These are phyloP conservation scores for Calophaca sinica DNA, from an alignment of 306 rosid genomes.

Conservation along the genomic window DNA sequence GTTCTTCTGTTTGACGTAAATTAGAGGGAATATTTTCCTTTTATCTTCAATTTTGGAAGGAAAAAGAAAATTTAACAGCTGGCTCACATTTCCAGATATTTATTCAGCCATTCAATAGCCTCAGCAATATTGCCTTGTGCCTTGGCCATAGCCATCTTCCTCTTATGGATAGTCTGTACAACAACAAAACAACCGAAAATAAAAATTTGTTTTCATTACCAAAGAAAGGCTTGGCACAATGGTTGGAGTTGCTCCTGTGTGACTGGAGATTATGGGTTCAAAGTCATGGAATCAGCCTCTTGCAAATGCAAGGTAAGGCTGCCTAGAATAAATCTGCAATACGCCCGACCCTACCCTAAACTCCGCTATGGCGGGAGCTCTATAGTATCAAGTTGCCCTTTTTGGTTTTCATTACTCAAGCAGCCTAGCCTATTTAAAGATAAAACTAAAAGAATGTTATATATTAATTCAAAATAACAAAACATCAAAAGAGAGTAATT, in stretches of 20 bases:
- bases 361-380: background rate
- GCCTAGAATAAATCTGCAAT: background rate
- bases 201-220: conserved; percentile 5
- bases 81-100: conserved; percentile 91
- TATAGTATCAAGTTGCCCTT: background rate
- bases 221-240: background rate
- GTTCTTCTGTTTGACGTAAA: conserved; percentile 2
- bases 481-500: background rate
- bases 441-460: conserved; percentile 16
- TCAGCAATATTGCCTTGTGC: conserved; percentile 86
- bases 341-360: background rate
- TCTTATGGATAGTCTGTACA: conserved; percentile 78
- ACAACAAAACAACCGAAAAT: conserved; percentile 31
- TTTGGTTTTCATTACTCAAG: conserved; percentile 6
- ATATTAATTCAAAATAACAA: conserved; percentile 10
- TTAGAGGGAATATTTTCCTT: conserved; percentile 24
- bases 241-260: too few species aligned
- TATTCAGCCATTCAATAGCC: conserved; percentile 88
- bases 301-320: conserved; percentile 6
- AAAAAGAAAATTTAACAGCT: background rate
- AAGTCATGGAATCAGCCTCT: background rate
- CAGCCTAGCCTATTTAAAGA: background rate
- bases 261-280: background rate
- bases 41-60: background rate
- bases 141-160: conserved; percentile 95